Base-by-base conservation (phyloP, 345 rosid species). In the Cardamine resedifolia region DNA sequence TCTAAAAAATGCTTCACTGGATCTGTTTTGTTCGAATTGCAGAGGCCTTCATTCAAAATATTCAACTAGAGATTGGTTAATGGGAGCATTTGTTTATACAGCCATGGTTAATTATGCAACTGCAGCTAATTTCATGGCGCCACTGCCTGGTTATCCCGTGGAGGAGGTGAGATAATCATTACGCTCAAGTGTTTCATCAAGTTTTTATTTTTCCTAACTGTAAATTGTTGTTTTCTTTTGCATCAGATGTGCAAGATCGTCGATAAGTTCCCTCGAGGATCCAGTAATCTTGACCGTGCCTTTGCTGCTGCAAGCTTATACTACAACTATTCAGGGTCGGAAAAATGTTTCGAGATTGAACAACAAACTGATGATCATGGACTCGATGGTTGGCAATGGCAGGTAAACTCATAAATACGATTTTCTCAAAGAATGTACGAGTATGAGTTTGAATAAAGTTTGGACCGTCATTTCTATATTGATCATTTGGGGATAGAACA, bases 71-170 rank as follows among this genome's bases (percentile, higher is more conserved):
- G 47, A 69, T 68, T 90, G 96, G 94, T 58, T 90, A 61, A 78
- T 83, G 86, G 26, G 77, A 44, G 91, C 90, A 30, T 56, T 85
- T 73, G 84, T 79, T 44, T 78, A 75, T 73, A 79, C 97, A 20
- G 86, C 92, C 61, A 90, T 86, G 97, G 88, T 84, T 82, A 90
- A 90, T 75, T 90, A 87, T 44, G 87, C 93, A n/a, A 87, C 84
- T 5, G 77, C 86, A 52, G 92, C 92, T 55, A 84, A 83, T 70
- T 90, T 88, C 84, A 59, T 90, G 90, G 88, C 66, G 80, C 95
- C 83, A 20, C 78, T 90, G 9, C 97, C 95, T 64, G 95, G 84
- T 39, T 81, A 82, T 72, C 97, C 94, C 0, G 97, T 88, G 52
- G 78, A 79, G 67, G 76, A 88, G 84, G 97, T 85, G 48, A 63